Base-by-base conservation (phyloP, 1,139 yeast genomes). In the Suhomyces terraborum region DNA sequence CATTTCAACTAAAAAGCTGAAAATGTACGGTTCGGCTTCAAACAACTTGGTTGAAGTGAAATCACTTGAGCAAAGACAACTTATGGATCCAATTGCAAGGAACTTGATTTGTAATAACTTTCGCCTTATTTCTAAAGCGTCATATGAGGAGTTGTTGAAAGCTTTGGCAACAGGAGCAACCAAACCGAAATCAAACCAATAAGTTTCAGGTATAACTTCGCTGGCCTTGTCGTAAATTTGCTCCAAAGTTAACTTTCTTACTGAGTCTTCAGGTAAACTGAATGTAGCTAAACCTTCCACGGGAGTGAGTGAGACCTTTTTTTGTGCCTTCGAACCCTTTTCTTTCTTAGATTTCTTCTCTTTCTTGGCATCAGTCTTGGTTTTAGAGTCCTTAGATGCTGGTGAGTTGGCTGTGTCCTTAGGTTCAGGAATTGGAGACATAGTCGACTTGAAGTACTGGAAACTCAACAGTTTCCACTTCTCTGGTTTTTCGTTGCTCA, bases 1-100 rank as follows among this genome's bases (percentile, higher is more conserved):
- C 43, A 88, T 67, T 42, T 84, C 94, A 26, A 85, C 83, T 45
- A 88, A 64, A 48, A 83, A 82, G 42, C 80, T 80, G 55, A 89
- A 73, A 8, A 88, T 70, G 50, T 84, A 80, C 6, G 95, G 94
- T 52, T 87, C 91, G 2, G 82, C 70, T 48, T 85, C 89, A 52
- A 88, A 80, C 16, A 89, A 69, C 41, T 80, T 73, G 8, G 87
- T 73, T 4, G 85, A 79, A 17, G 86, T 77, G 30, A 76, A 75
- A 30, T 81, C 78, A 39, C 69, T 66, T 8, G 66, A 63, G 38
- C 80, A 78, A 39, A 79, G 67, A 50, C 82, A 76, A 18, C 75
- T 61, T 2, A 71, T 65, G 38, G 73, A 68, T 0, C 88, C 86
- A 30, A 85, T 69, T 0, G 96, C 81, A 40, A 78, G 67, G 52